These are phyloP conservation scores for Lanmaoa rubissima DNA, from an alignment of 768 basidiomycete species.

Conservation along the genomic window DNA sequence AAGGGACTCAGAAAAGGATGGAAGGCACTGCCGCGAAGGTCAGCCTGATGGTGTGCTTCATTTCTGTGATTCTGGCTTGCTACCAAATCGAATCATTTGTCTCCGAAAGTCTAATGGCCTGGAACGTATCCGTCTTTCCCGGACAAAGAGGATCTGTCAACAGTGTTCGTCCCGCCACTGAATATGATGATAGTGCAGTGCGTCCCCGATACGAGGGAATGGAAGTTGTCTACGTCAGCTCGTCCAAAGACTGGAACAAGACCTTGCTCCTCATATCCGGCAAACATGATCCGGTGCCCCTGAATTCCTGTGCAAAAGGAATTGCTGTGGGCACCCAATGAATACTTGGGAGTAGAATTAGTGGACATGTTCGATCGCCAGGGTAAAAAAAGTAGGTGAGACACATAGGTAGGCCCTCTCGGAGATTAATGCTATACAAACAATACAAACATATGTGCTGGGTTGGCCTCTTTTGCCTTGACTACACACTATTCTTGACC, in stretches of 20 bases:
- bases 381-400: neutral
- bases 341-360: neutral
- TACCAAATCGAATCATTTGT: constrained; percentile 6
- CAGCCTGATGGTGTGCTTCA: constrained; percentile 11
- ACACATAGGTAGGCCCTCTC: neutral
- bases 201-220: constrained; percentile 10
- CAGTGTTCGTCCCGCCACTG: constrained; percentile 1
- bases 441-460: neutral
- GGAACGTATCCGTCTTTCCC: neutral
- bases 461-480: neutral
- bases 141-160: neutral
- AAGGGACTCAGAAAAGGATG: constrained; percentile 62
- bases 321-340: constrained; percentile 4
- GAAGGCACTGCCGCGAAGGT: constrained; percentile 31
- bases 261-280: neutral
- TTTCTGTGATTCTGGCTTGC: constrained; percentile 1
- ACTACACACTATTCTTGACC: neutral
- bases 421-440: constrained; percentile 9
- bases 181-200: constrained; percentile 10
- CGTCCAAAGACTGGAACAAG: neutral
- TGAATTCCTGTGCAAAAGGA: constrained; percentile 13
- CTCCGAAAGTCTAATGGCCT: neutral
- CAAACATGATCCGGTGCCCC: neutral
- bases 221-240: constrained; percentile 14
- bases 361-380: neutral